Evolutionary conservation across 352 stramenopile genomes (phyloP).

Genomic region (Globisporangium perplexum): DNA sequence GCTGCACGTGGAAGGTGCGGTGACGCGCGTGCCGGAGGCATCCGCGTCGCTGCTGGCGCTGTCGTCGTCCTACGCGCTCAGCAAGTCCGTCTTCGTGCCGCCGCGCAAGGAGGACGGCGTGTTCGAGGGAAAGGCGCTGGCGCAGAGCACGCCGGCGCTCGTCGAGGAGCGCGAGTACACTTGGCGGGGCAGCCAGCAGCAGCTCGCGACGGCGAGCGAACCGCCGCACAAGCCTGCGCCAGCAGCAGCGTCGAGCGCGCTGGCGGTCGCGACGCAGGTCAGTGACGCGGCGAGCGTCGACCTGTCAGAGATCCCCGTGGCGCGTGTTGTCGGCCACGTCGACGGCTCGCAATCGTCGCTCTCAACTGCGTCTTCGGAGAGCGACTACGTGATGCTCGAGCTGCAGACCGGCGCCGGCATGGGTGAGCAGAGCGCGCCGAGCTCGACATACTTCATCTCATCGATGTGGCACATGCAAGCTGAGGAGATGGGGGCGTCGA

Average conservation of each 20-base stretch:
- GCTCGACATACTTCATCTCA: constrained; percentile 80
- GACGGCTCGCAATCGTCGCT: constrained; percentile 7
- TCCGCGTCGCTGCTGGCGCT: constrained; percentile 23
- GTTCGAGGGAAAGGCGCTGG: constrained; percentile 24
- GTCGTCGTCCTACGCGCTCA: constrained; percentile 32
- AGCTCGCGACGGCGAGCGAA: not conserved
- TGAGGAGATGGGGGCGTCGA: constrained; percentile 71
- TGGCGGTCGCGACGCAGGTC: constrained; percentile 25
- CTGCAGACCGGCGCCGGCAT: constrained; percentile 61
- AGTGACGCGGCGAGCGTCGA: constrained; percentile 13
- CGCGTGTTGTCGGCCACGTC: constrained; percentile 37
- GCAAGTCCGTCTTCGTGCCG: constrained; percentile 56
- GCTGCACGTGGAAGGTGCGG: constrained; percentile 41
- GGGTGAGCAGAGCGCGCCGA: constrained; percentile 18
- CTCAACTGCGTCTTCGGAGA: constrained; percentile 19
- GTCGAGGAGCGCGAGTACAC: constrained; percentile 54
- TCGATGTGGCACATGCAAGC: constrained; percentile 74
- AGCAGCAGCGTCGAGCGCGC: no score
- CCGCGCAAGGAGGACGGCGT: constrained; percentile 27
- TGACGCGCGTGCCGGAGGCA: constrained; percentile 28
- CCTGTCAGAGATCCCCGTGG: constrained; percentile 38
- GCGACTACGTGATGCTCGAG: constrained; percentile 81
- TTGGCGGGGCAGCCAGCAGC: constrained; percentile 9
- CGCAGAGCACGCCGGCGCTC: constrained; percentile 34
- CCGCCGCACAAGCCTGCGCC: not conserved